Conservation (phyloP, 139 green algal genomes). For the Closterium sp. region DNA sequence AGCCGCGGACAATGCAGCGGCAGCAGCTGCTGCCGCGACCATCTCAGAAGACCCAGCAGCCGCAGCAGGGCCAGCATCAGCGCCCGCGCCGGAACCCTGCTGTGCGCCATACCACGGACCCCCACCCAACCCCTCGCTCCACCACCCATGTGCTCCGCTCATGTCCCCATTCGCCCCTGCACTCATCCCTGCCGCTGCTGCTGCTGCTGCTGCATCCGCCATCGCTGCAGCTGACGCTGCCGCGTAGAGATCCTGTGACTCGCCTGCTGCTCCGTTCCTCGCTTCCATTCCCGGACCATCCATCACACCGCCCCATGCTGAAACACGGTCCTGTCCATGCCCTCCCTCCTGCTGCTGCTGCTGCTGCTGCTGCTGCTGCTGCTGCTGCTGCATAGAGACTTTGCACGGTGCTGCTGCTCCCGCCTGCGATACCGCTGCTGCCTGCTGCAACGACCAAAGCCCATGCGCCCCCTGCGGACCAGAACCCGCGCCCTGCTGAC, state of each 20-base stretch:
- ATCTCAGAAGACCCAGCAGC: no score
- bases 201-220: not conserved
- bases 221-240: not conserved
- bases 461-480: not conserved
- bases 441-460: not conserved
- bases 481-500: not conserved
- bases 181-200: not conserved
- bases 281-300: not conserved
- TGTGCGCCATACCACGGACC: not conserved
- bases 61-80: not conserved
- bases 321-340: not conserved
- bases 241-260: not conserved
- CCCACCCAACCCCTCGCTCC: not conserved
- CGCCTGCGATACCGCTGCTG: not conserved
- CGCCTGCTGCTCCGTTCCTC: not conserved
- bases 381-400: not conserved
- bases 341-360: not conserved
- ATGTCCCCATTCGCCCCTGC: not conserved
- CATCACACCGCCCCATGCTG: not conserved
- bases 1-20: not conserved
- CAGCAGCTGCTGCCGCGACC: not conserved
- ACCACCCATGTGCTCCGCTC: not conserved
- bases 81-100: not conserved
- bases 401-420: not conserved
- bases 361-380: not conserved